Conservation (phyloP, 345 rosid species). For the Gossypium turneri region DNA sequence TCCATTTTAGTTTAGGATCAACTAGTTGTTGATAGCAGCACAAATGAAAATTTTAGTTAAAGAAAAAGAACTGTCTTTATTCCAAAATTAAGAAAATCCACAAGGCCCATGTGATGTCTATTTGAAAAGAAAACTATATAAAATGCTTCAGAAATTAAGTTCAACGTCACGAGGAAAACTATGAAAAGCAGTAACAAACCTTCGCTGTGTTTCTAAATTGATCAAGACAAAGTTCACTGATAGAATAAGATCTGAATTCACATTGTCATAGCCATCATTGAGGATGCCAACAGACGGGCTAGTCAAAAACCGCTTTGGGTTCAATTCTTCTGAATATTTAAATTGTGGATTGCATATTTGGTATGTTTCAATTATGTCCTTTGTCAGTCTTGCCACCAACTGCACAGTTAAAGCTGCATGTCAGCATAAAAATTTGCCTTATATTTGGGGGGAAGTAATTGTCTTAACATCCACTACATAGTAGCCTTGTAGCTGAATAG, state of each 20-base stretch:
- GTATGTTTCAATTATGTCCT: constrained; percentile 84
- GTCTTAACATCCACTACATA: background rate
- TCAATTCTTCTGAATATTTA: constrained; percentile 86
- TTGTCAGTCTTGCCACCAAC: constrained; percentile 82
- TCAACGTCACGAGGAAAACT: constrained; percentile 25
- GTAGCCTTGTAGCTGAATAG: background rate
- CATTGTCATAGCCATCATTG: constrained; percentile 94
- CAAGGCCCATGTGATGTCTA: background rate
- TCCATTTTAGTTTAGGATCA: background rate
- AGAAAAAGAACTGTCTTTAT: background rate
- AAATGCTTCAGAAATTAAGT: constrained; percentile 3
- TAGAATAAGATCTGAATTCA: constrained; percentile 90
- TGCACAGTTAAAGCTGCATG: constrained; percentile 38
- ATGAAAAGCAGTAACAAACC: constrained; percentile 44
- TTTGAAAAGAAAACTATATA: background rate
- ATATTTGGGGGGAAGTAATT: background rate
- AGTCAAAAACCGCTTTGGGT: constrained; percentile 94
- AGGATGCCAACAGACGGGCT: constrained; percentile 87
- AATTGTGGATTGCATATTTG: constrained; percentile 83
- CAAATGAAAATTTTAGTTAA: background rate
- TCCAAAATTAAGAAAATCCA: background rate
- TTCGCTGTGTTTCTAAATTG: constrained; percentile 72
- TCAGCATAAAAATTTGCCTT: constrained; percentile 23
- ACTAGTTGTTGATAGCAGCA: background rate
- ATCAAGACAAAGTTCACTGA: constrained; percentile 64